phyloP scores from a whole-genome alignment of 257 asterid species.

The Nicotiana sylvestris region DNA sequence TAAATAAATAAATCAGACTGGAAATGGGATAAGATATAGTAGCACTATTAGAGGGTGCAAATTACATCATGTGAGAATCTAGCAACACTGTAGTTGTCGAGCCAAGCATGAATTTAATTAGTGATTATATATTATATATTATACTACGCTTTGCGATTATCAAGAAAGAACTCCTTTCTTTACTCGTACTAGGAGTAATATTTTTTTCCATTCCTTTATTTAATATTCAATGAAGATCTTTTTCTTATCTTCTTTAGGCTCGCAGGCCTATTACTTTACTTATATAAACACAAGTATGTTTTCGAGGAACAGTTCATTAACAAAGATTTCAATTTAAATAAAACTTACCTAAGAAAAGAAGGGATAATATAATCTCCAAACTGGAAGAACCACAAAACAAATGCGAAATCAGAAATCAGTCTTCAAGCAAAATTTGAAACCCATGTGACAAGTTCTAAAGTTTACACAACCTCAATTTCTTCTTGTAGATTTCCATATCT shows the following conservation, averaged over 20 bases:
- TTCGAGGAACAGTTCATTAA: background rate
- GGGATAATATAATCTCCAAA: too few species aligned
- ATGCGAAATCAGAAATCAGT: too few species aligned
- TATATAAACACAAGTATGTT: background rate
- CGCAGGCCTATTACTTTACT: background rate
- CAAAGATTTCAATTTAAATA: background rate
- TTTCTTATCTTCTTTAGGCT: background rate
- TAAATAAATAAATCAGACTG: background rate
- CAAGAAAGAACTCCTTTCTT: background rate
- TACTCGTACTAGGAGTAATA: too few species aligned
- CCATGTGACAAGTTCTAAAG: too few species aligned
- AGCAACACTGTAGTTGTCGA: background rate
- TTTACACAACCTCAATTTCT: too few species aligned
- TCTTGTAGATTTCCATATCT: too few species aligned
- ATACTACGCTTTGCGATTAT: background rate
- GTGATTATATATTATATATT: background rate
- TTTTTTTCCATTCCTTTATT: too few species aligned
- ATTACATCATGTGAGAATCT: conserved; percentile 1
- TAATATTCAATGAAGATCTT: background rate
- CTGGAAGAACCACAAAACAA: too few species aligned
- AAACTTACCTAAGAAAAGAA: too few species aligned
- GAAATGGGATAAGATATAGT: background rate
- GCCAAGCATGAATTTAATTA: background rate
- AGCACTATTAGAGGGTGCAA: conserved; percentile 2
- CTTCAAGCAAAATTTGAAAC: too few species aligned